Percentiles rank a stretch among this genome's conserved stretches.
These are phyloP conservation scores for Fusarium duplospermum DNA, from an alignment of 2,329 filamentous ascomycete species.

Conservation along the genomic window DNA sequence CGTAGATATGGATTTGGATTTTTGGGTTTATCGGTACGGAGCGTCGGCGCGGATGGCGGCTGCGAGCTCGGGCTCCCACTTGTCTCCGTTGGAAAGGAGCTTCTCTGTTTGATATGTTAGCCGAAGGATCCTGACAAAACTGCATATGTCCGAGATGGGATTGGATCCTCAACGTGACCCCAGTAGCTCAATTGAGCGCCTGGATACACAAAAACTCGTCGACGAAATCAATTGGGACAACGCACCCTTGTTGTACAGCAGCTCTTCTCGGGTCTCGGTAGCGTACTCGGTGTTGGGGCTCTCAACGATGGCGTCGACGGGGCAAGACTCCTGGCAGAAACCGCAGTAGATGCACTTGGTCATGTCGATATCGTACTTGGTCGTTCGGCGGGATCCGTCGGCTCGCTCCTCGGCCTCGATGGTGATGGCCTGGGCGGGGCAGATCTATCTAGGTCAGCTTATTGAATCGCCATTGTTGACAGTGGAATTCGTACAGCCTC, in stretches of 20 bases:
- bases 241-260: constrained; percentile 92
- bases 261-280: constrained; percentile 83
- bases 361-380: constrained; percentile 99
- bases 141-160: constrained; percentile 6
- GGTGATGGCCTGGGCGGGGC: constrained; percentile 97
- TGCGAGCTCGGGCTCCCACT: constrained; percentile 98
- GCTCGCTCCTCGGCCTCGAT: constrained; percentile 99
- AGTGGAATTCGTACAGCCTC: constrained; percentile 72
- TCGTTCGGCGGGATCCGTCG: constrained; percentile 94
- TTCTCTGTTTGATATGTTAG: constrained; percentile 69
- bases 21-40: constrained; percentile 77
- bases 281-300: constrained; percentile 73
- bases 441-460: constrained; percentile 67
- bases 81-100: constrained; percentile 87
- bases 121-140: constrained; percentile 8
- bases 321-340: constrained; percentile 98
- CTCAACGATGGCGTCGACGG: constrained; percentile 89
- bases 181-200: not conserved
- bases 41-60: constrained; percentile 92
- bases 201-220: not conserved
- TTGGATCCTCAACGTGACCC: not conserved
- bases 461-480: not conserved
- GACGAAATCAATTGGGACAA: constrained; percentile 12
- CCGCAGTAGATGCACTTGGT: constrained; percentile 99
- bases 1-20: constrained; percentile 11